Base-by-base conservation (phyloP, 2,329 filamentous ascomycete species). In the Microsporum canis region DNA sequence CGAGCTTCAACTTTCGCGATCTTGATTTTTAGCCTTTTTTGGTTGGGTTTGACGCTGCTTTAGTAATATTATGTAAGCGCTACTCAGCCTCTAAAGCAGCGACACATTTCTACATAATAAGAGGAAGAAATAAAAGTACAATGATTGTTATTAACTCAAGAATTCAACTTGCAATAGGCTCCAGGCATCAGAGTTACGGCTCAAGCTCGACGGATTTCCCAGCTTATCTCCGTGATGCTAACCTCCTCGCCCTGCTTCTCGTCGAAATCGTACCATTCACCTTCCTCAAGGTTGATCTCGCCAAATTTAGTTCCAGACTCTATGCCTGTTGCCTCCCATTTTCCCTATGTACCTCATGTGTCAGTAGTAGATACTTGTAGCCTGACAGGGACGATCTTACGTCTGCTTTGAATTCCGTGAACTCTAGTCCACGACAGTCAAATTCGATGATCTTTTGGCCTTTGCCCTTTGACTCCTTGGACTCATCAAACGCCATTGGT, bases 251-350 rank as follows among this genome's bases (percentile, higher is more conserved):
- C 82, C 0, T 89, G 82, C 78, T 97, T 96, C 76, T 97, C 91
- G 67, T 97, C 91, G 69, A 97, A 99, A 68, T 97, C 92, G 74
- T 88, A 99, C 94, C 94, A 99, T 69, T 99, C 94, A 31, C 89
- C 92, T 33, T 99, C 94, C 0, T 79, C 79, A 60, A 99, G 76
- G 67, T 97, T 91, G 60, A 97, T 88, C 3, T 77, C 84, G 0
- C 84, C 80, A 70, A 99, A 99, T 68, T 89, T 88, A 45, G 88
- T 94, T 7, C 80, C 81, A 0, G 90, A 91, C 17, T 96, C 91
- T 14, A 82, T 63, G 2, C 91, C 94, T 55, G 88, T 89, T 0
- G 88, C 91, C 61, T 92, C 79, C 88, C 91, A 99, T 57, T 95
- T 88, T 10, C 94, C 94, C 88, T 95, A 58, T 5, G 47, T 45